Evolutionary conservation across 1,284 basidiomycete genomes (phyloP).

Genomic region (Fomitopsis betulina): DNA sequence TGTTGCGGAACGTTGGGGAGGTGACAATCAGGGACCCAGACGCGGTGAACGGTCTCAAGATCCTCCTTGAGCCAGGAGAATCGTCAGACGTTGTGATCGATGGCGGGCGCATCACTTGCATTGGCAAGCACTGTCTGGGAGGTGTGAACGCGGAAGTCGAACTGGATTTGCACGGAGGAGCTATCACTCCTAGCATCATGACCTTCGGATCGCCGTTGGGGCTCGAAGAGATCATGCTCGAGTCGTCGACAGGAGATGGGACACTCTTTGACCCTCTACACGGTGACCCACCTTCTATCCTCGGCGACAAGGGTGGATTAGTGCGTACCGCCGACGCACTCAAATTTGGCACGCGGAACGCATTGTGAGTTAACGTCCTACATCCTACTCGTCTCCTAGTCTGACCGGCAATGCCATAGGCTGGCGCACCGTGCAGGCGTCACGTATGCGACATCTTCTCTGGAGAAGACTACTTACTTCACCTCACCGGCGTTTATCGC

Average conservation of each 20-base stretch:
- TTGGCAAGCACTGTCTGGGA: constrained; percentile 17
- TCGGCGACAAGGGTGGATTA: constrained; percentile 48
- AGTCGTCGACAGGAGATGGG: constrained; percentile 70
- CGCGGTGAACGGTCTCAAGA: constrained; percentile 14
- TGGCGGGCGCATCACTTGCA: constrained; percentile 17
- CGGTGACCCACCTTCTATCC: constrained; percentile 35
- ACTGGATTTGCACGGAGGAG: constrained; percentile 48
- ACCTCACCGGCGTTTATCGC: constrained; percentile 55
- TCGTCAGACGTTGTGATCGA: constrained; percentile 26
- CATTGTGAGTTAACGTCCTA: constrained; percentile 44
- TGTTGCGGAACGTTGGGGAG: constrained; percentile 57
- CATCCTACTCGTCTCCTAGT: background rate
- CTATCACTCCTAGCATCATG: constrained; percentile 54
- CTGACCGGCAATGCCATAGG: constrained; percentile 27
- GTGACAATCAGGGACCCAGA: constrained; percentile 31
- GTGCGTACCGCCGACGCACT: constrained; percentile 73
- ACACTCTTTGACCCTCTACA: constrained; percentile 46
- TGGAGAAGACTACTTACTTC: constrained; percentile 51
- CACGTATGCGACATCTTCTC: constrained; percentile 58
- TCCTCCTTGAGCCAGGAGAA: constrained; percentile 5
- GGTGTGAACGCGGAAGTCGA: constrained; percentile 15
- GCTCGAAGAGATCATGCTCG: constrained; percentile 55
- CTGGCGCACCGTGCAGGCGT: constrained; percentile 60
- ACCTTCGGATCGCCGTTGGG: constrained; percentile 59
- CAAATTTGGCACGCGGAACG: constrained; percentile 64